These are phyloP conservation scores for Globisporangium cederbergense DNA, from an alignment of 352 stramenopile species.

Conservation along the genomic window DNA sequence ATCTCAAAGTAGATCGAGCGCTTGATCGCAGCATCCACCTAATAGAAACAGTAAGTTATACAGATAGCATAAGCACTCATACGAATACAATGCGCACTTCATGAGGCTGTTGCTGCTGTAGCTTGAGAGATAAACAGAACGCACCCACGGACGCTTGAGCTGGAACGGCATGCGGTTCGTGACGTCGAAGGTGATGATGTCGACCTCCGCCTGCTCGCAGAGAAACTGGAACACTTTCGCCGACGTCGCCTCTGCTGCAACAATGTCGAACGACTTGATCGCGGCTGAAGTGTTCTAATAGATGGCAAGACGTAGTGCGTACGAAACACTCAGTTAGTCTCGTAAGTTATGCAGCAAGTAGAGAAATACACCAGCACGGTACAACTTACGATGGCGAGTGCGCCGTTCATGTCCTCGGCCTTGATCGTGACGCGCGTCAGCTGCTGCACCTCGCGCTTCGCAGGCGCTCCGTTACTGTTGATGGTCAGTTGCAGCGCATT, in stretches of 20 bases:
- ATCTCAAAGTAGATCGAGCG: constrained; percentile 78
- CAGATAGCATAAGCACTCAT: not conserved
- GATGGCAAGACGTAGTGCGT: not conserved
- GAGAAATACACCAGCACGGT: too few relatives aligned
- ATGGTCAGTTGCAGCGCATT: constrained; percentile 45
- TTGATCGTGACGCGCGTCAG: constrained; percentile 75
- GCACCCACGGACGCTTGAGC: constrained; percentile 72
- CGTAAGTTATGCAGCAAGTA: not conserved
- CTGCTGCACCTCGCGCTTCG: constrained; percentile 41
- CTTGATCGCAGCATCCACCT: constrained; percentile 71
- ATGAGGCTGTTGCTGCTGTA: not conserved
- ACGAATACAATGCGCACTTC: not conserved
- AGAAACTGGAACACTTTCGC: constrained; percentile 81
- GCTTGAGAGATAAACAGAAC: constrained; percentile 5
- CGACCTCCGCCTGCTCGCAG: constrained; percentile 74
- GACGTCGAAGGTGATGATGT: constrained; percentile 82
- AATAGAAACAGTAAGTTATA: constrained; percentile 3
- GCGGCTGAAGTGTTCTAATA: constrained; percentile 42
- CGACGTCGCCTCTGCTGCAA: constrained; percentile 63
- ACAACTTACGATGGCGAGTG: constrained; percentile 48
- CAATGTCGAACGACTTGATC: constrained; percentile 71
- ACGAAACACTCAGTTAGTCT: not conserved
- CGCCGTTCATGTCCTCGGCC: constrained; percentile 63
- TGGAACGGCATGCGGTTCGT: constrained; percentile 76
- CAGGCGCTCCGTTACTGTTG: constrained; percentile 8